phyloP scores from a whole-genome alignment of 345 rosid species.

The Barbarea vulgaris region DNA sequence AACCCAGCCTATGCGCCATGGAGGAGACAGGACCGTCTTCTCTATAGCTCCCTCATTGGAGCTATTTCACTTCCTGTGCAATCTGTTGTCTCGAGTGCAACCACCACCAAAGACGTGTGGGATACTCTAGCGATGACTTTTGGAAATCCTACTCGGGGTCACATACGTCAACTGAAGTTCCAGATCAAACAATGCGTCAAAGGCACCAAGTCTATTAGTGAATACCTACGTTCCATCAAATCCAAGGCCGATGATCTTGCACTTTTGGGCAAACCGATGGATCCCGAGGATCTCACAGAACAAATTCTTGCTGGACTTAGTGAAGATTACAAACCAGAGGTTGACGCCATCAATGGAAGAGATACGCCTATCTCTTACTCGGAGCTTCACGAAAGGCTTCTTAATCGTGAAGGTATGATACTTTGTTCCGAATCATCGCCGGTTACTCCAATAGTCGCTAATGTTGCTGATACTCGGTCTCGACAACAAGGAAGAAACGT shows the following conservation, averaged over 20 bases:
- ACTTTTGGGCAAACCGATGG: background rate
- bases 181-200: background rate
- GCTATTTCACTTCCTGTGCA: too few species aligned
- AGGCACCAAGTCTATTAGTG: background rate
- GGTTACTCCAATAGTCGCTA: background rate
- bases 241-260: background rate
- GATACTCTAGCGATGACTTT: too few species aligned
- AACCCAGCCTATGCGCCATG: too few species aligned
- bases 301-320: background rate
- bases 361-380: background rate
- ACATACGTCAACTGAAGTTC: background rate
- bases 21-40: too few species aligned
- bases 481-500: background rate
- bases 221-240: background rate
- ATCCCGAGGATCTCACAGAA: background rate
- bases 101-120: too few species aligned
- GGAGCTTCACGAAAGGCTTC: background rate
- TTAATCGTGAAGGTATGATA: background rate
- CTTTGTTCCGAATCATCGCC: fast-evolving
- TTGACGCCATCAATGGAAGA: background rate
- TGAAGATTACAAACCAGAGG: background rate
- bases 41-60: too few species aligned
- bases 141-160: too few species aligned
- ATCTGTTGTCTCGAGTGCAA: too few species aligned
- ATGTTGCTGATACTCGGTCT: background rate